Base-by-base conservation (phyloP, 2,329 filamentous ascomycete genomes). In the Monosporascus sp. region DNA sequence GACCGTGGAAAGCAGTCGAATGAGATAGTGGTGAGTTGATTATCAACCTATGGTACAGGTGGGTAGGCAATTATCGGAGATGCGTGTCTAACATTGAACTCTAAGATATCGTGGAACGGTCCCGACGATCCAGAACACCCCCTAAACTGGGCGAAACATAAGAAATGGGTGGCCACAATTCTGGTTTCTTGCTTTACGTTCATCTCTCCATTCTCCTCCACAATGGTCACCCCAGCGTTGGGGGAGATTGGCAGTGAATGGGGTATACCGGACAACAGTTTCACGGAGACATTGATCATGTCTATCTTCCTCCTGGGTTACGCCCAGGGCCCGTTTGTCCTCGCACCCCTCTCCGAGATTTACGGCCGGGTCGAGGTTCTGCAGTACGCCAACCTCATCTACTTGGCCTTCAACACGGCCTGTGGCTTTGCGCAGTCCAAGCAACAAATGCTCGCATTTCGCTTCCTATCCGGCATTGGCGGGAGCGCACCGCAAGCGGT, bases 201-300 rank as follows among this genome's bases (percentile, higher is more conserved):
- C 60, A 79, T 83, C 51, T 81, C 79, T 0, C 79, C 80, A 0
- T 74, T 83, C 1, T 76, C 79, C 0, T 80, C 78, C 1, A 79
- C 69, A 6, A 73, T 72, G 77, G 65, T 80, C 3, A 74, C 78
- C 0, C 79, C 79, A 0, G 78, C 74, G 0, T 60, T 82, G 11
- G 57, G 66, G 4, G 65, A 70, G 5, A 70, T 82, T 20, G 70
- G 71, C 1, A 60, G 65, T 1, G 76, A 81, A 17, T 69, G 81
- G 37, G 53, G 72, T 24, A 75, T 80, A 35, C 31, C 31, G 49
- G 64, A 62, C 1, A 70, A 70, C 7, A 68, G 62, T 5, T 69
- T 79, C 27, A 66, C 74, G 43, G 64, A 66, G 6, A 68, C 70
- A 27, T 63, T 78, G 17, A 70, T 70, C 5, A 65, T 78, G 48